These are phyloP conservation scores for Gymnopilus dilepis DNA, from an alignment of 768 basidiomycete genomes.

Conservation along the genomic window DNA sequence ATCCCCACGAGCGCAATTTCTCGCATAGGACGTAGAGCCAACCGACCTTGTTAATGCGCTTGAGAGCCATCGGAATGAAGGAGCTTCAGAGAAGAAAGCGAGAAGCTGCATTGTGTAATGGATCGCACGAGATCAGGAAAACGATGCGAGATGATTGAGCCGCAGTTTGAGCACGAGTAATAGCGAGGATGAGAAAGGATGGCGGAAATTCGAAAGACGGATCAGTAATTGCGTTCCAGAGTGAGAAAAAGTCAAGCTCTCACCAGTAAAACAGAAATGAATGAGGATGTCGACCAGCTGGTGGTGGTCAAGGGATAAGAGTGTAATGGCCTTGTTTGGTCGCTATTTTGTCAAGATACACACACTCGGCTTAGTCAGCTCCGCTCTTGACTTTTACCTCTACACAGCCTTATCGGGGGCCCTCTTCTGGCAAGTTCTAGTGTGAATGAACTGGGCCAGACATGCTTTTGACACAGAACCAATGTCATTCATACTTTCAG, in stretches of 20 bases:
- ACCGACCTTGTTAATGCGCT: constrained; percentile 98
- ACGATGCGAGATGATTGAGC: constrained; percentile 30
- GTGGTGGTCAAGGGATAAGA: constrained; percentile 60
- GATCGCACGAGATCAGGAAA: constrained; percentile 51
- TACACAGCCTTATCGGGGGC: constrained; percentile 23
- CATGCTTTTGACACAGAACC: not conserved
- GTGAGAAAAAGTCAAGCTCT: constrained; percentile 27
- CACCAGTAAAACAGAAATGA: constrained; percentile 36
- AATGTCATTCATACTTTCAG: not conserved
- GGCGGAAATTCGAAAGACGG: constrained; percentile 20
- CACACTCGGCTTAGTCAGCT: constrained; percentile 45
- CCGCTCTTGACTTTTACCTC: constrained; percentile 21
- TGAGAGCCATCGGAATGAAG: constrained; percentile 78
- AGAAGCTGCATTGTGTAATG: constrained; percentile 37
- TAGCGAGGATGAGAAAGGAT: constrained; percentile 40
- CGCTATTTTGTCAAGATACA: constrained; percentile 49
- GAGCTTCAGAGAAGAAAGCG: constrained; percentile 32
- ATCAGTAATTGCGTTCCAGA: constrained; percentile 22
- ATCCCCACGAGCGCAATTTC: constrained; percentile 16
- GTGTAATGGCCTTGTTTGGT: constrained; percentile 45
- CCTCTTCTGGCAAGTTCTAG: constrained; percentile 22
- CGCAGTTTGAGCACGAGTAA: constrained; percentile 22
- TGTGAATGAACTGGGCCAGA: not conserved
- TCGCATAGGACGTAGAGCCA: not conserved
- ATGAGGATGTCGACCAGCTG: constrained; percentile 36